Evolutionary conservation across 1,284 basidiomycete genomes (phyloP).

Genomic region (Wolfiporia cocos): DNA sequence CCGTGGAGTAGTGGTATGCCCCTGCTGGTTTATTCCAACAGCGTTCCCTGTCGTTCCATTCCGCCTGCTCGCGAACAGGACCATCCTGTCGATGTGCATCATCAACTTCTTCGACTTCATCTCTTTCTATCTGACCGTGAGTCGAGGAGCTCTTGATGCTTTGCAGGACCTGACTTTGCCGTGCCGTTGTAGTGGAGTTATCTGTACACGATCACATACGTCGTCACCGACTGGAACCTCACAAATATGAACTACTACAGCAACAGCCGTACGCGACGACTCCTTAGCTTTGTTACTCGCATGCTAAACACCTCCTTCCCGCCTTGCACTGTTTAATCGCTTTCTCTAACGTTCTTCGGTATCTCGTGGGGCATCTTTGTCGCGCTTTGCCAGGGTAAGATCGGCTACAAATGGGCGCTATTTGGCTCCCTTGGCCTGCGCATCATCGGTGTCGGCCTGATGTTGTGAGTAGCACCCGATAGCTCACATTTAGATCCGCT

Average conservation of each 20-base stretch:
- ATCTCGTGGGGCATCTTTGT: constrained; percentile 2
- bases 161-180: not conserved
- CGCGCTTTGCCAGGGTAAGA: not conserved
- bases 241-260: constrained; percentile 4
- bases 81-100: constrained; percentile 52
- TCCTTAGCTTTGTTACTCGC: not conserved
- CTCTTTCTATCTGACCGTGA: constrained; percentile 51
- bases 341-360: constrained; percentile 3
- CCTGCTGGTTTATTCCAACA: no score
- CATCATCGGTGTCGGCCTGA: constrained; percentile 61
- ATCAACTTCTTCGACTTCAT: constrained; percentile 73
- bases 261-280: not conserved
- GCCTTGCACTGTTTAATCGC: constrained; percentile 1
- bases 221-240: constrained; percentile 49
- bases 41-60: constrained; percentile 48
- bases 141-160: not conserved
- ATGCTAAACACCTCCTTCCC: not conserved
- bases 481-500: no score
- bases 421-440: constrained; percentile 64
- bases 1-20: no score
- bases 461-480: constrained; percentile 61
- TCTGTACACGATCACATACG: constrained; percentile 53
- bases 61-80: constrained; percentile 51
- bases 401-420: constrained; percentile 25
- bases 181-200: constrained; percentile 29